phyloP scores from a whole-genome alignment of 2,329 filamentous ascomycete species.

The Penicillium hesseltinei region DNA sequence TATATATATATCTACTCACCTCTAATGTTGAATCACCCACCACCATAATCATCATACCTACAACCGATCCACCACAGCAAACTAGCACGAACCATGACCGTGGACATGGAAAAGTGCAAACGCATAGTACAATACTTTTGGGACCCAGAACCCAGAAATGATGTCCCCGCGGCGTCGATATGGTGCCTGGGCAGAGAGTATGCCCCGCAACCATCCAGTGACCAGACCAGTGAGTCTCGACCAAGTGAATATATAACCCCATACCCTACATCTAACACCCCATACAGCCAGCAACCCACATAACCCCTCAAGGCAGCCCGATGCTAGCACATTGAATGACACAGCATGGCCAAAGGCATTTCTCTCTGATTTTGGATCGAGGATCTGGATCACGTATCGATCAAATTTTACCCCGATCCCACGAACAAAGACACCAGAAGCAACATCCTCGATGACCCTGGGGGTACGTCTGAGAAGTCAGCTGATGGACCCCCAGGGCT shows the following conservation, averaged over 20 bases:
- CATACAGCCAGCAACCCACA: background rate
- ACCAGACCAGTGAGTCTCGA: background rate
- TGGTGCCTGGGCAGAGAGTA: constrained; percentile 77
- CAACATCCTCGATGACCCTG: constrained; percentile 70
- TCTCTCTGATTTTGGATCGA: constrained; percentile 87
- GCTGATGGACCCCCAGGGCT: constrained; percentile 73
- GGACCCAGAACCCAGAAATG: constrained; percentile 84
- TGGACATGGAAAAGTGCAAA: constrained; percentile 75
- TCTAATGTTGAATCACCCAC: background rate
- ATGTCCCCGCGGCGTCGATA: constrained; percentile 66
- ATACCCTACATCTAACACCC: background rate
- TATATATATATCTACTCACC: background rate
- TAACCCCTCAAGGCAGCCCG: background rate
- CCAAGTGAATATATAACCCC: background rate
- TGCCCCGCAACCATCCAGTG: constrained; percentile 20
- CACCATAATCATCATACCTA: background rate
- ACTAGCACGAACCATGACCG: constrained; percentile 50
- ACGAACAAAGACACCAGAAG: constrained; percentile 71
- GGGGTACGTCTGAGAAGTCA: constrained; percentile 80
- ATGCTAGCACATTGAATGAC: constrained; percentile 5
- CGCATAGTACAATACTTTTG: constrained; percentile 88
- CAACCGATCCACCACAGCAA: background rate
- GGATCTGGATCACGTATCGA: constrained; percentile 95
- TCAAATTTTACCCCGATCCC: constrained; percentile 81
- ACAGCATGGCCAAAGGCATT: constrained; percentile 74